Percentiles rank a stretch among this genome's conserved stretches.
These are phyloP conservation scores for Russula brevipes DNA, from an alignment of 768 basidiomycete species.

Conservation along the genomic window DNA sequence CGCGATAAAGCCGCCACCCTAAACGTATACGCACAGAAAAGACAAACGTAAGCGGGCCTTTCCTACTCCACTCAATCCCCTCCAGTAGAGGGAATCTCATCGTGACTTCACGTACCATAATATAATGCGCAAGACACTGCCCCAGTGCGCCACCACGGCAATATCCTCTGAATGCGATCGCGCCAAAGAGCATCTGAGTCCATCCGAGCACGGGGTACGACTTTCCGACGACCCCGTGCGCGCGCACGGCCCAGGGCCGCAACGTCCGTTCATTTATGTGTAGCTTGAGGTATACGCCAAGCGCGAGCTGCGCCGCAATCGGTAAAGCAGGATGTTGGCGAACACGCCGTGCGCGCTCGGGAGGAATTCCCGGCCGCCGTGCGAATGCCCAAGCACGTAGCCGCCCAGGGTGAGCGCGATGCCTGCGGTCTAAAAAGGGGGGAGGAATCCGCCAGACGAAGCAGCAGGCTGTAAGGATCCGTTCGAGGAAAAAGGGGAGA, in stretches of 20 bases:
- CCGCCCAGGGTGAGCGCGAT: conserved; percentile 67
- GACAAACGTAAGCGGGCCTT: neutral
- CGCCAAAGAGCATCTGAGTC: conserved; percentile 86
- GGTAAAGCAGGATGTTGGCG: conserved; percentile 63
- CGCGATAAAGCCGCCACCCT: conserved; percentile 84
- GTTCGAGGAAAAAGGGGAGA: neutral
- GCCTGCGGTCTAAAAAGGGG: conserved; percentile 42
- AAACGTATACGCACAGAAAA: neutral
- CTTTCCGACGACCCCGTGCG: conserved; percentile 80
- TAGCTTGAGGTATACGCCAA: conserved; percentile 88
- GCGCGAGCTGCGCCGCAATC: conserved; percentile 55
- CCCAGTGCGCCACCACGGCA: conserved; percentile 73
- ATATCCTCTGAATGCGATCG: conserved; percentile 65
- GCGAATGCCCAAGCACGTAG: conserved; percentile 81
- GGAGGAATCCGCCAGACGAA: neutral
- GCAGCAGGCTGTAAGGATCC: neutral
- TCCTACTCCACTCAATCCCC: neutral
- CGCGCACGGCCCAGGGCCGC: conserved; percentile 63
- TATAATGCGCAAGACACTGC: conserved; percentile 86
- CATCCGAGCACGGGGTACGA: conserved; percentile 80
- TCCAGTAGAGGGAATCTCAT: neutral
- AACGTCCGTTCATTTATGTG: conserved; percentile 78
- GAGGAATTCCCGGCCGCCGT: conserved; percentile 73
- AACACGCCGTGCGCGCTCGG: conserved; percentile 67
- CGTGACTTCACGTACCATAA: conserved; percentile 48